A percentile compares a stretch with the other conserved stretches of the same genome.
These are phyloP conservation scores for Sphaerulina vaccinii DNA, from an alignment of 2,329 filamentous ascomycete genomes.

Conservation along the genomic window DNA sequence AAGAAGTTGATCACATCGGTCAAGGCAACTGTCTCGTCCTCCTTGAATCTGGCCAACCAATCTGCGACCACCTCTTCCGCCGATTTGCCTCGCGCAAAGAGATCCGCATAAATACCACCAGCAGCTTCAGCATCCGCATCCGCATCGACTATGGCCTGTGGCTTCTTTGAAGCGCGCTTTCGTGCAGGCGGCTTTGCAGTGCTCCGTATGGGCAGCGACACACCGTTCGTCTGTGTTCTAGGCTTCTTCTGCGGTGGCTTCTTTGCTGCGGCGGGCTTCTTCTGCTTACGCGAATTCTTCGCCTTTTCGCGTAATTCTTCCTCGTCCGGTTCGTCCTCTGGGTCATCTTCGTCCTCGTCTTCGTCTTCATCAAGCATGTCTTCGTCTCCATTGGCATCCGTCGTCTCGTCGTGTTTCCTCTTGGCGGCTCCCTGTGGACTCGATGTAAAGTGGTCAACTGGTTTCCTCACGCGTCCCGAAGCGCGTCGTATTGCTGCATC, in stretches of 20 bases:
- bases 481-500: slow-evolving; percentile 57
- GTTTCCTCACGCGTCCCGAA: slow-evolving; percentile 53
- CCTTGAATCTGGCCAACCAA: slow-evolving; percentile 58
- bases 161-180: slow-evolving; percentile 50
- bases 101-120: slow-evolving; percentile 60
- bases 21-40: slow-evolving; percentile 55
- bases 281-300: slow-evolving; percentile 21
- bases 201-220: slow-evolving; percentile 57
- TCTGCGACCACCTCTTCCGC: slow-evolving; percentile 57
- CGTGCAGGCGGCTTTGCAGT: slow-evolving; percentile 41
- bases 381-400: slow-evolving; percentile 36
- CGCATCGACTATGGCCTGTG: slow-evolving; percentile 52
- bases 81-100: slow-evolving; percentile 57
- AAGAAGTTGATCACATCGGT: slow-evolving; percentile 62
- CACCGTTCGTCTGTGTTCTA: slow-evolving; percentile 51
- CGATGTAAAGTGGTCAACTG: slow-evolving; percentile 35
- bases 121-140: slow-evolving; percentile 53
- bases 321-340: slow-evolving; percentile 46
- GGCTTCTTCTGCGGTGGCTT: slow-evolving; percentile 53
- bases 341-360: slow-evolving; percentile 37
- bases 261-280: slow-evolving; percentile 34
- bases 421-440: slow-evolving; percentile 42
- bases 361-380: slow-evolving; percentile 38
- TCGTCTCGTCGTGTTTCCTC: slow-evolving; percentile 47
- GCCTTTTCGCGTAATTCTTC: slow-evolving; percentile 48